These are phyloP conservation scores for Coleophoma crateriformis DNA, from an alignment of 2,329 filamentous ascomycete species.

Conservation along the genomic window DNA sequence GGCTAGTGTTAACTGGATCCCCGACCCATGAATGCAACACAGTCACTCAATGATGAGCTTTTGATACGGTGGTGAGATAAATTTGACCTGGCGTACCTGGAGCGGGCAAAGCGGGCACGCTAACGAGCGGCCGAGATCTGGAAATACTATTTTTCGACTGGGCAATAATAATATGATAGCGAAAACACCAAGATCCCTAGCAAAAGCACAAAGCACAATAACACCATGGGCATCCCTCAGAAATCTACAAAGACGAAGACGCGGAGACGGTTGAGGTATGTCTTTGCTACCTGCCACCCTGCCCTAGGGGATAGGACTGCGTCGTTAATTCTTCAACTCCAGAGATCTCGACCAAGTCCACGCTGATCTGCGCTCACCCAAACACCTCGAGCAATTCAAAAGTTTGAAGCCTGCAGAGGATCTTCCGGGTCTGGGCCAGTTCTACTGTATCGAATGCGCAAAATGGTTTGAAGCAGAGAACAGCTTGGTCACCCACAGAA, in stretches of 20 bases:
- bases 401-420: constrained; percentile 77
- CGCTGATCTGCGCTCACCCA: constrained; percentile 70
- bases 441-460: constrained; percentile 88
- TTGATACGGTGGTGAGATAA: too few species aligned
- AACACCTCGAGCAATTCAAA: constrained; percentile 76
- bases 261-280: constrained; percentile 60
- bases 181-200: too few species aligned
- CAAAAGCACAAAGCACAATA: neutral
- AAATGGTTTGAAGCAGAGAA: constrained; percentile 91
- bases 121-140: too few species aligned
- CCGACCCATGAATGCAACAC: too few species aligned
- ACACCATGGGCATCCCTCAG: constrained; percentile 58
- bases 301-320: neutral
- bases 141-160: too few species aligned
- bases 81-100: too few species aligned
- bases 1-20: too few species aligned
- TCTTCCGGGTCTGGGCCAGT: constrained; percentile 76
- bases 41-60: too few species aligned
- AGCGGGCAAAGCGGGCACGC: too few species aligned
- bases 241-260: constrained; percentile 67
- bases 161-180: too few species aligned
- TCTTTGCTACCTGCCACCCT: neutral
- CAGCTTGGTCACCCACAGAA: constrained; percentile 69
- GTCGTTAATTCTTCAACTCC: constrained; percentile 1
- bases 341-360: constrained; percentile 93